These are phyloP conservation scores for Potentilla sterilis DNA, from an alignment of 306 rosid genomes.

Conservation along the genomic window DNA sequence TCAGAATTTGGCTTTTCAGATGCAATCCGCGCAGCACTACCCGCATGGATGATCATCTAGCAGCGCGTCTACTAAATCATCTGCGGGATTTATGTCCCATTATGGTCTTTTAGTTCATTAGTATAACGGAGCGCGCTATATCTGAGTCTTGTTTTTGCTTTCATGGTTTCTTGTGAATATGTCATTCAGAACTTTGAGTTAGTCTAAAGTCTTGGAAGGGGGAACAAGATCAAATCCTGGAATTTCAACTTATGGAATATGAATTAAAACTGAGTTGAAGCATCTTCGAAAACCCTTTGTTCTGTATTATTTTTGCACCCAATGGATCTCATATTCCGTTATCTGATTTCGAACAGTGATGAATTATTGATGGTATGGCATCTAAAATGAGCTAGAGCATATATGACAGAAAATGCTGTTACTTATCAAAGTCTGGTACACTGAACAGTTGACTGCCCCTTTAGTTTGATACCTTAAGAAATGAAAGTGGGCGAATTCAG, in stretches of 20 bases:
- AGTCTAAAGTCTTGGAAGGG: slow-evolving; percentile 32
- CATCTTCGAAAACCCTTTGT: slow-evolving; percentile 15
- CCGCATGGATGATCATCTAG: slow-evolving; percentile 47
- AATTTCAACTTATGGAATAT: slow-evolving; percentile 23
- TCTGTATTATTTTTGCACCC: not conserved
- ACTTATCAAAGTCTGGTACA: not conserved
- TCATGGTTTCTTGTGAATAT: slow-evolving; percentile 56
- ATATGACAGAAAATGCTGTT: not conserved
- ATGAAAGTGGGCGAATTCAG: slow-evolving; percentile 17
- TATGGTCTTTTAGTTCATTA: slow-evolving; percentile 34
- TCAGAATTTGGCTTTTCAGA: slow-evolving; percentile 66
- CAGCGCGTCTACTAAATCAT: slow-evolving; percentile 21
- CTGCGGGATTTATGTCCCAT: slow-evolving; percentile 38
- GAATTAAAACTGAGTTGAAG: slow-evolving; percentile 25
- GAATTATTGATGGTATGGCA: slow-evolving; percentile 19
- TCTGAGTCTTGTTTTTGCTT: slow-evolving; percentile 23
- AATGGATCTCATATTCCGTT: not conserved
- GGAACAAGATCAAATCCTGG: slow-evolving; percentile 27
- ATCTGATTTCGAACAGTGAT: slow-evolving; percentile 7
- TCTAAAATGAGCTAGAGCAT: slow-evolving; percentile 3
- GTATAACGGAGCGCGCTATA: slow-evolving; percentile 24
- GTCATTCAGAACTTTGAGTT: slow-evolving; percentile 39
- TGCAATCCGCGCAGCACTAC: slow-evolving; percentile 57
- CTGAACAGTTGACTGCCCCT: slow-evolving; percentile 5
- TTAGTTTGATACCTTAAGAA: slow-evolving; percentile 14